A percentile compares a stretch with the other conserved stretches of the same genome.
phyloP scores from a whole-genome alignment of 2,329 filamentous ascomycete genomes.

The Zasmidium angulare region DNA sequence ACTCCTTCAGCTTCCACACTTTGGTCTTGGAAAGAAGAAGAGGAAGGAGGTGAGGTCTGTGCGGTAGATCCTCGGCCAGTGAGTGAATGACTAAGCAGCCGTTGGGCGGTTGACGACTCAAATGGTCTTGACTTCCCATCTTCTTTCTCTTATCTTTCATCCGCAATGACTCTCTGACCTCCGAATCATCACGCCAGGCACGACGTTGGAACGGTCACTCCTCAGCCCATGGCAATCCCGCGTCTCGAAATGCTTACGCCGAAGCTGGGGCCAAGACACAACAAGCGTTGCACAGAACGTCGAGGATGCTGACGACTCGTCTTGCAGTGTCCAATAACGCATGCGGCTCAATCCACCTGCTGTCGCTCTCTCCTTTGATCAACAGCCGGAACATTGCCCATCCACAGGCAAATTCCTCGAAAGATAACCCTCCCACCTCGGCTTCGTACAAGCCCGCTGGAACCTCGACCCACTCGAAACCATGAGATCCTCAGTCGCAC shows the following conservation, averaged over 20 bases:
- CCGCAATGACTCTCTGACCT: not conserved
- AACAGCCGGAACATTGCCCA: no score
- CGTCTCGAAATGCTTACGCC: not conserved
- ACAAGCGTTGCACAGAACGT: not conserved
- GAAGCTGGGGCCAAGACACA: not conserved
- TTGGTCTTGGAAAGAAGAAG: no score
- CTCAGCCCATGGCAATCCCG: not conserved
- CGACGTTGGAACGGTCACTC: not conserved
- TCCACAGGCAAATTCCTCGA: constrained; percentile 39
- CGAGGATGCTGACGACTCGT: no score
- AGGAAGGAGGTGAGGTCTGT: not conserved
- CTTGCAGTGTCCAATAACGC: no score
- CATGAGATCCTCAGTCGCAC: constrained; percentile 44
- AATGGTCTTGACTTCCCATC: not conserved
- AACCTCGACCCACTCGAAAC: no score
- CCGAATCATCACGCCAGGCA: not conserved
- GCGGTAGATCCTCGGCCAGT: not conserved
- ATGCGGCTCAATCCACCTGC: no score
- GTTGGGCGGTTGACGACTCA: not conserved
- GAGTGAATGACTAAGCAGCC: not conserved
- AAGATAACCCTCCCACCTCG: constrained; percentile 40
- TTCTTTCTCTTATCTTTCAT: not conserved
- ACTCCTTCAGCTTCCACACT: no score
- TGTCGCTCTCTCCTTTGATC: no score
- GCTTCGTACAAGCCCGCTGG: constrained; percentile 25